Percentiles rank a stretch among this genome's conserved stretches.
Conservation (phyloP, 164 flowering plant genomes). For the Piper longum region DNA sequence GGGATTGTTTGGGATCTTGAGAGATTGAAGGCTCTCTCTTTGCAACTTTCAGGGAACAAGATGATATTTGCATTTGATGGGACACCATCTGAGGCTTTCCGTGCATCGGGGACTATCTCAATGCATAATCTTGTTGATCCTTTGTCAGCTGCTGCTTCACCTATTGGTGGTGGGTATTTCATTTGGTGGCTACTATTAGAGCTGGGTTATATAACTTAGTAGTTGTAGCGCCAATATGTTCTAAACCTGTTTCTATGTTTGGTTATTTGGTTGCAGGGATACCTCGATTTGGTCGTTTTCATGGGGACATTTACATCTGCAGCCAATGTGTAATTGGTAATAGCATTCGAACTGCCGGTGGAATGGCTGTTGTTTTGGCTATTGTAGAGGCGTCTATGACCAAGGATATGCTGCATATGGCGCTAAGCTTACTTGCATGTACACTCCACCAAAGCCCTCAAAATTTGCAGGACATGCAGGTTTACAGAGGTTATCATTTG, state of each 20-base stretch:
- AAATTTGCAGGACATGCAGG: conserved; percentile 88
- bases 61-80: conserved; percentile 99
- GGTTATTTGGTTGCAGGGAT: conserved; percentile 44
- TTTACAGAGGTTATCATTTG: conserved; percentile 87
- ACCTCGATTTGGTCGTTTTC: conserved; percentile 97
- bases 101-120: conserved; percentile 59
- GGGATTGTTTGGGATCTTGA: conserved; percentile 98
- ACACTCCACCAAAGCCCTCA: conserved; percentile 91
- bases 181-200: not conserved
- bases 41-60: conserved; percentile 86
- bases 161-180: conserved; percentile 76
- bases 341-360: conserved; percentile 75
- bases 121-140: conserved; percentile 98
- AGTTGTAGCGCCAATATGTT: not conserved
- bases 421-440: conserved; percentile 72
- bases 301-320: conserved; percentile 78
- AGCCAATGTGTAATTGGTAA: conserved; percentile 84
- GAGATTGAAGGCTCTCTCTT: conserved; percentile 63
- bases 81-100: conserved; percentile 63
- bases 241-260: not conserved
- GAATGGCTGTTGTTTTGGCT: conserved; percentile 74
- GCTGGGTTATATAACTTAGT: not conserved
- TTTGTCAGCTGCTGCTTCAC: conserved; percentile 96
- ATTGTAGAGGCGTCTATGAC: conserved; percentile 94
- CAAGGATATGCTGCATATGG: conserved; percentile 97